Evolutionary conservation across 495 filamentous ascomycete species (phyloP), one percentile per base, ranked within the genome.

Genomic region (Monascus purpureus): DNA sequence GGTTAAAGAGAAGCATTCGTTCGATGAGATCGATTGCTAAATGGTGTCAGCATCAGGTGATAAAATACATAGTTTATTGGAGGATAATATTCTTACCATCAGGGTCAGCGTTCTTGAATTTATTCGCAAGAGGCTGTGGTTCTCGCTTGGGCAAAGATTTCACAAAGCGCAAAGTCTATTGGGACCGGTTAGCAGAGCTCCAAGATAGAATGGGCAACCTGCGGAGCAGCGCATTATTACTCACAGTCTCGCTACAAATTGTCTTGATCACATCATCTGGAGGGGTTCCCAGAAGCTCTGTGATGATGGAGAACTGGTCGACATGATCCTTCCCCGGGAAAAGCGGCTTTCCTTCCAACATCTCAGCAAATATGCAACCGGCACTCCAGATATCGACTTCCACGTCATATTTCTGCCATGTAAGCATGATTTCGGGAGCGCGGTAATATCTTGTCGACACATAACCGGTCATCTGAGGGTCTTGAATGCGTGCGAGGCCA

Each of bases 311-410:
- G 59, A 97, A 97, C 52, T 97, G 90, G 55, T 97, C 92, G 55
- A 97, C 90, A 54, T 97, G 90, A 52, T 97, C 90, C 61, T 97
- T 97, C 53, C 90, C 90, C 1, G 92, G 90, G 70, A 97, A 97
- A 3, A 97, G 65, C 22, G 90, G 90, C 64, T 96, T 96, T 38
- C 92, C 92, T 61, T 96, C 87, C 39, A 97, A 65, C 90, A 97
- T 97, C 59, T 97, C 90, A 29, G 90, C 90, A 49, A 97, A 97
- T 46, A 97, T 97, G 60, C 90, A 97, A 34, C 88, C 90, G 7
- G 92, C 88, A 50, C 88, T 95, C 90, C 90, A 97, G 47, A 97
- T 94, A 56, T 97, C 90, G 31, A 97, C 90, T 65, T 96, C 92
- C 27, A 95, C 83, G 46, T 97, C 90, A 59, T 97, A 97, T 61